Evolutionary conservation across 2,329 filamentous ascomycete species (phyloP).

Genomic region (Pleochaeta shiraiana): DNA sequence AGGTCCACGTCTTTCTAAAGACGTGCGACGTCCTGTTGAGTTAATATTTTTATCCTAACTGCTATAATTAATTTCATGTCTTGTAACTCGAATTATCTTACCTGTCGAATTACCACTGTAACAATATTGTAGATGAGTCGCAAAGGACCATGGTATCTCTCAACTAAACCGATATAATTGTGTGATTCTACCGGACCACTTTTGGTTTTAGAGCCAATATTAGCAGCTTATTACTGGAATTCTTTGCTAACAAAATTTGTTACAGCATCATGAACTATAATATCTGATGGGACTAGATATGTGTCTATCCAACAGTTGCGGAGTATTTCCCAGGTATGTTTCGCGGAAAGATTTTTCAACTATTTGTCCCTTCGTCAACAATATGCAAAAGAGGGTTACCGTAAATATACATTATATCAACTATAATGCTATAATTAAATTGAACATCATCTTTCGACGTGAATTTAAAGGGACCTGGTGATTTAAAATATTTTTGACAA

Average conservation of each 20-base stretch:
- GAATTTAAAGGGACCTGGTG: not conserved
- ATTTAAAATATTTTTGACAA: not conserved
- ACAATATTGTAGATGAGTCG: not conserved
- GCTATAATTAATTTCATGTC: too few species aligned
- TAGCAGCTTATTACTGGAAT: constrained; percentile 1
- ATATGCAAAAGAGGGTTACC: not conserved
- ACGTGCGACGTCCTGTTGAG: too few species aligned
- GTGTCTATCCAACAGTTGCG: constrained; percentile 4
- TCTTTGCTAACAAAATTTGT: constrained; percentile 6
- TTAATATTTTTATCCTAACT: too few species aligned
- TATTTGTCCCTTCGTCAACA: not conserved
- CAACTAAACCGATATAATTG: not conserved
- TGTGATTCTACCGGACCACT: not conserved
- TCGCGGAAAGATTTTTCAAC: not conserved
- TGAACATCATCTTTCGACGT: not conserved
- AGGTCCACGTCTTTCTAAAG: too few species aligned
- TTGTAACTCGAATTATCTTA: too few species aligned
- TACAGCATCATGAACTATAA: constrained; percentile 1
- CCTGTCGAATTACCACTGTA: too few species aligned
- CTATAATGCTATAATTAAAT: not conserved
- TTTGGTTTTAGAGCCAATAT: not conserved
- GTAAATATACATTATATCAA: not conserved
- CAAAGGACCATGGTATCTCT: not conserved
- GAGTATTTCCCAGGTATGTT: constrained; percentile 2
- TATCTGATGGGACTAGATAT: not conserved